Evolutionary conservation across 345 rosid species (phyloP), one percentile per base, ranked within the genome.

Genomic region (Angophora floribunda): DNA sequence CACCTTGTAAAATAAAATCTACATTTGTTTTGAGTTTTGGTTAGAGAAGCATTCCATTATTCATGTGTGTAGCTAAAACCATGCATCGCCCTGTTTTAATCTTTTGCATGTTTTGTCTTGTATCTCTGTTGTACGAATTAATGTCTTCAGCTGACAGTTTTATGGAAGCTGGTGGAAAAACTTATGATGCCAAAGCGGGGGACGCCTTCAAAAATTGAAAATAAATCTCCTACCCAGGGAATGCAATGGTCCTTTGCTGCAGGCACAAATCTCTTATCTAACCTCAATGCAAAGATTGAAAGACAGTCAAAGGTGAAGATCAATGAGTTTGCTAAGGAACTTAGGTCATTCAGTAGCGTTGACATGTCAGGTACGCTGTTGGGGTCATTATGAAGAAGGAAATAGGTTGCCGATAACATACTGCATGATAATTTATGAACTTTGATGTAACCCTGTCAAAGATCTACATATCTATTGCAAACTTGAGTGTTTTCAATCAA

Each of bases 141-240:
- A 88, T 93, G 89, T 91, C 84, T 93, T 97, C 98, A 96, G 97
- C 94, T 95, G 93, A 94, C 99, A 97, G 99, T 97, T 95, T 86
- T 97, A 88, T 96, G 98, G 99, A 97, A 94, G 93, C 87, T 96
- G 93, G 96, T 94, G 91, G 98, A 93, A 94, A 95, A 94, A 91
- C 52, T 96, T 79, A 90, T 95, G 90, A 88, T 87, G 86, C 96
- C 95, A 49, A 96, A 94, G 91, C 91, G 93, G 45, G 86, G 90
- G 51, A 91, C 89, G 90, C 59, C 93, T 87, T 87, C 93, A 79
- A 51, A 89, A 22, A 94, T 75, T 61, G 97, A 92, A 87, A 89
- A 87, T 82, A 93, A 92, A 86, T 88, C 96, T 85, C 86, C 94
- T 87, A 63, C 94, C 5, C 92, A 91, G 87, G 99, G 98, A 91